Base-by-base conservation (phyloP, 805 yeast genomes). In the Hanseniaspora valbyensis region DNA sequence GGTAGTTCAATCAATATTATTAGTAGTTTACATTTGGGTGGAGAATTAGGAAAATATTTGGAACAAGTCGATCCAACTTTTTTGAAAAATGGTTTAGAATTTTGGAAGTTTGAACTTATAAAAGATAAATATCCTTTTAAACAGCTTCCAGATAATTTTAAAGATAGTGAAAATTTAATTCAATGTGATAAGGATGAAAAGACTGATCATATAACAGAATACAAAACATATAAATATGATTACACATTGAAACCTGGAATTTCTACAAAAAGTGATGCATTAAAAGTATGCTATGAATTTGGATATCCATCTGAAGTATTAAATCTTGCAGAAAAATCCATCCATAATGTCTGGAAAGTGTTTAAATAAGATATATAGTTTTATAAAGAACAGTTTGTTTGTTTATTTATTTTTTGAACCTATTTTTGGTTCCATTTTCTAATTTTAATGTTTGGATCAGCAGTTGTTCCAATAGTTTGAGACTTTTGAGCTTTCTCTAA, bases 241-340 rank as follows among this genome's bases (percentile, higher is more conserved):
- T 87, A 84, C 62, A 66, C 68, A 39, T 65, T 86, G 30, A 67
- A 64, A 45, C 72, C 72, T 0, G 95, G 95, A 0, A 74, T 87
- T n/a, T 77, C 87, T 58, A 70, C 71, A 8, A 74, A 79, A 54
- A 83, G 95, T 0, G 83, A 81, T 61, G 95, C 95, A 1, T 62
- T 85, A 12, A 78, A 76, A 49, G 82, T 85, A 10, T 95, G 95
- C 0, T 71, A 74, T 57, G 65, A 79, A 58, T 94, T 95, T 0
- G 94, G 94, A 0, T 81, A 85, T 55, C 95, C 95, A 0, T 55
- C 55, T 7, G 61, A 63, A 2, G 86, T 87, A 1, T 57, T 86
- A 16, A 54, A 64, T 0, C 65, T 70, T 34, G 95, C 94, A 1
- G 56, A 59, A 29, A 21, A 21, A 37, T 37, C 41, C 3, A 22